Evolutionary conservation across 345 rosid genomes (phyloP).

Genomic region (Leavenworthia alabamica): DNA sequence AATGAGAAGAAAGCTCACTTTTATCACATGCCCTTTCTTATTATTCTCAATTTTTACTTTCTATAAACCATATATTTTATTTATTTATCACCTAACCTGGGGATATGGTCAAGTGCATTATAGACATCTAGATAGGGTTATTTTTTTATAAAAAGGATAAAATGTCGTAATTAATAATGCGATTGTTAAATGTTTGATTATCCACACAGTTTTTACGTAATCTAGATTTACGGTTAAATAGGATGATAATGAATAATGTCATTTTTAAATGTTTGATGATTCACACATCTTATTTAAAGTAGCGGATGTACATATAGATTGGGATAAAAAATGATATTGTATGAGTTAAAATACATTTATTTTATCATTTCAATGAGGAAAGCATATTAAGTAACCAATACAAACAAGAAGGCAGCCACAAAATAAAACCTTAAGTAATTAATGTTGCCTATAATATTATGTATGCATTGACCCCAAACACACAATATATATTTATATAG

Average conservation of each 20-base stretch:
- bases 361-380: neutral
- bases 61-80: neutral
- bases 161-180: neutral
- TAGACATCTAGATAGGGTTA: neutral
- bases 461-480: constrained; percentile 27
- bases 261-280: too few relatives aligned
- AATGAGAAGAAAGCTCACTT: constrained; percentile 55
- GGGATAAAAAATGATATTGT: too few relatives aligned
- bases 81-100: neutral
- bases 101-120: neutral
- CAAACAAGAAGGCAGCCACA: constrained; percentile 22
- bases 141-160: neutral
- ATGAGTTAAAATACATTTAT: neutral
- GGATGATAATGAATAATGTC: too few relatives aligned
- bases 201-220: neutral
- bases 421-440: neutral
- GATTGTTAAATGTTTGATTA: neutral
- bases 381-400: neutral
- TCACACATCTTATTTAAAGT: too few relatives aligned
- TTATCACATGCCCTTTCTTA: constrained; percentile 61
- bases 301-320: too few relatives aligned
- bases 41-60: neutral
- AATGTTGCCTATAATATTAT: constrained; percentile 13
- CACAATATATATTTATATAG: too few relatives aligned
- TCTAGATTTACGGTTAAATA: too few relatives aligned